Conservation (phyloP, 495 filamentous ascomycete species). For the Aspergillus hancockii region DNA sequence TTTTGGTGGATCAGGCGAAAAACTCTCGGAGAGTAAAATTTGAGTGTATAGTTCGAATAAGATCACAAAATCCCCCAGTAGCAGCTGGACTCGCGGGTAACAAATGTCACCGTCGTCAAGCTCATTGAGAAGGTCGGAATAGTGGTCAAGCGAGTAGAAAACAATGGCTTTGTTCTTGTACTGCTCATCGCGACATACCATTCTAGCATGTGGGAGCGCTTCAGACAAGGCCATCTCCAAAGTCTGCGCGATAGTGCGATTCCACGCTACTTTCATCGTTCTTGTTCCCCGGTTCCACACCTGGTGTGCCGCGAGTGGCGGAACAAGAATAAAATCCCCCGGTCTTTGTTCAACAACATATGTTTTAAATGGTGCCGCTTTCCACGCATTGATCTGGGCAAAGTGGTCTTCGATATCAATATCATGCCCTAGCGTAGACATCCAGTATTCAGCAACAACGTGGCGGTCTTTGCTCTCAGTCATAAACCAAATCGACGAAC, state of each 20-base stretch:
- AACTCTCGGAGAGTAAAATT: constrained; percentile 82
- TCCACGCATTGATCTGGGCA: constrained; percentile 90
- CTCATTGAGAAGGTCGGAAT: constrained; percentile 61
- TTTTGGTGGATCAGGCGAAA: constrained; percentile 58
- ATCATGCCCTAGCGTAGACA: constrained; percentile 87
- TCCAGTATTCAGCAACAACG: constrained; percentile 86
- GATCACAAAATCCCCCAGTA: constrained; percentile 74
- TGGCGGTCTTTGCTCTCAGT: constrained; percentile 88
- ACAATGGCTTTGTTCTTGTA: constrained; percentile 98
- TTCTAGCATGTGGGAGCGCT: constrained; percentile 79
- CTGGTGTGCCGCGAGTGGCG: constrained; percentile 95
- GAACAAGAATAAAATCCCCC: constrained; percentile 95
- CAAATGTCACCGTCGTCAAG: constrained; percentile 38
- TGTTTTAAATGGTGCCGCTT: constrained; percentile 85
- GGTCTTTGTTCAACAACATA: constrained; percentile 89
- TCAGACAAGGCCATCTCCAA: constrained; percentile 81
- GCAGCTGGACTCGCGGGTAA: constrained; percentile 60
- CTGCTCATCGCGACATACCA: constrained; percentile 97
- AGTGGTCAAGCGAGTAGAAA: constrained; percentile 78
- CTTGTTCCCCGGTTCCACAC: constrained; percentile 96
- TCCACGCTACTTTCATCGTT: constrained; percentile 98
- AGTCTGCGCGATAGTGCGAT: constrained; percentile 91
- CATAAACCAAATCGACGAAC: constrained; percentile 98
- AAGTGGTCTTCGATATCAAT: constrained; percentile 96
- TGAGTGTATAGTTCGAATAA: constrained; percentile 75